phyloP scores from a whole-genome alignment of 208 protist species.

The Crithidia bombi region DNA sequence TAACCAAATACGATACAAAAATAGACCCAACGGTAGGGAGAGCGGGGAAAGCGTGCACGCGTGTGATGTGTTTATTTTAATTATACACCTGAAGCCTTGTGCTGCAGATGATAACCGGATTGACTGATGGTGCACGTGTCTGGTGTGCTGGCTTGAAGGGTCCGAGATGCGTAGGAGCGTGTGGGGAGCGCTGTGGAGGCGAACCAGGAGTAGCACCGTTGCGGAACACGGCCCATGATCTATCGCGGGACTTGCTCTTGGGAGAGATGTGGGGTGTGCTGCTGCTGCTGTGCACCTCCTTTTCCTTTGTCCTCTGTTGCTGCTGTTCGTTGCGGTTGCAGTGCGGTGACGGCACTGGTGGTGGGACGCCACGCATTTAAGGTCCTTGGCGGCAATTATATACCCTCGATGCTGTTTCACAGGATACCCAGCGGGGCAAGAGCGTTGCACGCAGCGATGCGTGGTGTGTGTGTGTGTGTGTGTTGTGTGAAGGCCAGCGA shows the following conservation, averaged over 20 bases:
- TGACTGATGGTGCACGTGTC: too few species aligned
- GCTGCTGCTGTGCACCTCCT: background rate
- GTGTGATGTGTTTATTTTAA: background rate
- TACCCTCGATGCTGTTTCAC: constrained; percentile 35
- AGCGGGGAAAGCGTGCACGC: background rate
- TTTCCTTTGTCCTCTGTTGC: constrained; percentile 4
- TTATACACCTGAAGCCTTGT: constrained; percentile 1
- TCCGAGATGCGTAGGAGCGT: background rate
- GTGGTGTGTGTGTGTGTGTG: background rate
- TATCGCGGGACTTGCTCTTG: constrained; percentile 30
- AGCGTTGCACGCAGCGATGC: constrained; percentile 7
- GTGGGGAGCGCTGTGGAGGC: too few species aligned
- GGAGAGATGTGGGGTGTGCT: constrained; percentile 9
- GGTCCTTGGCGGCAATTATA: constrained; percentile 48
- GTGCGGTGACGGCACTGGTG: background rate
- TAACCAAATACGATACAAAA: too few species aligned
- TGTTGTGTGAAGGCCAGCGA: constrained; percentile 23
- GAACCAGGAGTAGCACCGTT: constrained; percentile 34
- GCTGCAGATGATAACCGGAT: too few species aligned
- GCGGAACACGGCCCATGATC: constrained; percentile 27
- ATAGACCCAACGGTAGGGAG: too few species aligned
- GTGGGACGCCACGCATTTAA: constrained; percentile 17
- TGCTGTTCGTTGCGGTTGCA: background rate
- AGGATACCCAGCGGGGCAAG: constrained; percentile 48
- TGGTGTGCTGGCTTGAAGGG: background rate